Percentiles rank a stretch among this genome's conserved stretches.
Evolutionary conservation across 2,329 filamentous ascomycete genomes (phyloP).

Genomic region (Trichoderma koningiopsis): DNA sequence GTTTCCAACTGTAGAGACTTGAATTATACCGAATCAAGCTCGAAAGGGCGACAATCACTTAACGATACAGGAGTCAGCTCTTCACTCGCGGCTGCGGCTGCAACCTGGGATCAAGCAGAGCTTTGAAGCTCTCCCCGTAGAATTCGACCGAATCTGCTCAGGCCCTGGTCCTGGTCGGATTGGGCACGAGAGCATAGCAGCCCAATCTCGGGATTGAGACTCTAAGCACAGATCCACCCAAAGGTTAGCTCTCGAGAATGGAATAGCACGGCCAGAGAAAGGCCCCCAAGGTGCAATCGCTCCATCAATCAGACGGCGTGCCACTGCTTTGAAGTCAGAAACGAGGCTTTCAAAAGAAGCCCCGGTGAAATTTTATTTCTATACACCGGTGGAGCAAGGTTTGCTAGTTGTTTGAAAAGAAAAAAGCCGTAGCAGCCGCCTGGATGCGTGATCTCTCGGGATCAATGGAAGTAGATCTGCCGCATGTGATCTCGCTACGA

Average conservation of each 20-base stretch:
- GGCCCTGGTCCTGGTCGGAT: slow-evolving; percentile 20
- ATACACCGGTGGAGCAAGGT: slow-evolving; percentile 4
- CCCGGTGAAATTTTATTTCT: background rate
- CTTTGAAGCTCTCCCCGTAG: background rate
- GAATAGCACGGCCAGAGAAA: background rate
- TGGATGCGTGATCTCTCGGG: background rate
- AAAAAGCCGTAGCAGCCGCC: background rate
- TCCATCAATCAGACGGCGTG: slow-evolving; percentile 12
- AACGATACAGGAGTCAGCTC: background rate
- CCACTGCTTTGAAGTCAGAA: background rate
- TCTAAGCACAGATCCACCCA: slow-evolving; percentile 3
- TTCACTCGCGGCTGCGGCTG: background rate
- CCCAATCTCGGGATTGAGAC: slow-evolving; percentile 11
- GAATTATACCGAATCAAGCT: background rate
- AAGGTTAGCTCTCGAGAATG: slow-evolving; percentile 4
- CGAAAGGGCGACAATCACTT: background rate
- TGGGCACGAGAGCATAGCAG: slow-evolving; percentile 23
- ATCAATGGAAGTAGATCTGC: background rate
- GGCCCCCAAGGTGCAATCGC: background rate
- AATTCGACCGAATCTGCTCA: slow-evolving; percentile 12
- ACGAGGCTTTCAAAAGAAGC: background rate
- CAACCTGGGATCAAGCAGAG: background rate
- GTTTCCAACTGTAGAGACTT: background rate
- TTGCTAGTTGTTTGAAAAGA: slow-evolving; percentile 4
- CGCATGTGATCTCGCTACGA: background rate